A percentile compares a stretch with the other conserved stretches of the same genome.
Evolutionary conservation across 2,329 filamentous ascomycete species (phyloP).

Genomic region (Phaeosphaeria sp.): DNA sequence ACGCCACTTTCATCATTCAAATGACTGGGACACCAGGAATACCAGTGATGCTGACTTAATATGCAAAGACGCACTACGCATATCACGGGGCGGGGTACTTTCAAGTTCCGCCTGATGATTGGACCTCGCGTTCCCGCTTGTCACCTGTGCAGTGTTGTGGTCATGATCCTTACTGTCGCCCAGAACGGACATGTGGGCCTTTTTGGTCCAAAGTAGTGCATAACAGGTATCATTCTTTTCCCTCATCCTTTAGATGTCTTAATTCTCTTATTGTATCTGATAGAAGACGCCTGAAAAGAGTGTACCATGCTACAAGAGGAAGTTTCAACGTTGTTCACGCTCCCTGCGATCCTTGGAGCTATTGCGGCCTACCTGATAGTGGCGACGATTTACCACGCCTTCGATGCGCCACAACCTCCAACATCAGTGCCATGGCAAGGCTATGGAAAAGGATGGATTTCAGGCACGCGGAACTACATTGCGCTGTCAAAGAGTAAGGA

Average conservation of each 20-base stretch:
- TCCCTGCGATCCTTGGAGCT: constrained; percentile 1
- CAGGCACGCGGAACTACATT: constrained; percentile 23
- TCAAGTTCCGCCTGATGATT: not conserved
- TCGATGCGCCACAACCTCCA: constrained; percentile 24
- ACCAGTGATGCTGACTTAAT: not conserved
- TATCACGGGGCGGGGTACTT: not conserved
- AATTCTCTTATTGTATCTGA: not conserved
- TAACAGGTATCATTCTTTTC: not conserved
- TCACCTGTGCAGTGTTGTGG: not conserved
- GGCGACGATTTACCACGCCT: constrained; percentile 16
- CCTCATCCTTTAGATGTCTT: not conserved
- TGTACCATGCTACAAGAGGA: not conserved
- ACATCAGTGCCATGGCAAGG: constrained; percentile 30
- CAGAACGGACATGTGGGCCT: not conserved
- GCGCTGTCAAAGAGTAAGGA: constrained; percentile 29
- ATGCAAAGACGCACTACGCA: not conserved
- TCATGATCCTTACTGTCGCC: too few species aligned
- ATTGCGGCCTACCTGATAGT: constrained; percentile 26
- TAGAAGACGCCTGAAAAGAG: not conserved
- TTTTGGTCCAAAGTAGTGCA: not conserved
- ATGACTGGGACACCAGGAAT: too few species aligned
- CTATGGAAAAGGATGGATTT: constrained; percentile 32
- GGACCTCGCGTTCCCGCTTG: not conserved
- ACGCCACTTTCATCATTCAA: not conserved
- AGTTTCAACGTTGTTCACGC: not conserved